Evolutionary conservation across 2,329 filamentous ascomycete genomes (phyloP).

Genomic region (Fusarium odoratissimum): DNA sequence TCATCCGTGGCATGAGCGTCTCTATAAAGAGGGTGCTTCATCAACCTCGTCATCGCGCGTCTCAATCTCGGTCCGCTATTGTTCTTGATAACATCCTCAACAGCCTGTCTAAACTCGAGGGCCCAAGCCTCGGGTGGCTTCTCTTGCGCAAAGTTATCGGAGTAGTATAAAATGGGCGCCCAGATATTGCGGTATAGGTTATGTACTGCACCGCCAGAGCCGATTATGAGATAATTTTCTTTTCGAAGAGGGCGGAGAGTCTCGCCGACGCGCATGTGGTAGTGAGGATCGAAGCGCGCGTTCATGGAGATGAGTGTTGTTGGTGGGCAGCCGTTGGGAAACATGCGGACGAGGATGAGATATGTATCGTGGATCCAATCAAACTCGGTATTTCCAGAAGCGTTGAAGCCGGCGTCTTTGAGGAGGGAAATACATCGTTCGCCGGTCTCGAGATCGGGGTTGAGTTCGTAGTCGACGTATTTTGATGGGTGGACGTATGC

Average conservation of each 20-base stretch:
- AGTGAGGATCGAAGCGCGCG: conserved; percentile 41
- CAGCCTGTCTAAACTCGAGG: conserved; percentile 73
- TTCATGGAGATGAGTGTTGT: conserved; percentile 59
- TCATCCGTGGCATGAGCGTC: conserved; percentile 78
- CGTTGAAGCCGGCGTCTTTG: conserved; percentile 63
- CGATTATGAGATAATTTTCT: conserved; percentile 61
- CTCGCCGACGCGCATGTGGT: conserved; percentile 37
- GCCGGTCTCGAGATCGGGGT: conserved; percentile 66
- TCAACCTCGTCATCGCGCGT: conserved; percentile 68
- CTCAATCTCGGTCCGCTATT: conserved; percentile 60
- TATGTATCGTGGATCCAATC: conserved; percentile 81
- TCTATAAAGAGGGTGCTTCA: conserved; percentile 74
- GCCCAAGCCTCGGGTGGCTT: conserved; percentile 58
- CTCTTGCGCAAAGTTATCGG: conserved; percentile 25
- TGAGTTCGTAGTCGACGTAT: conserved; percentile 71
- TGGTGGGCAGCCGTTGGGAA: conserved; percentile 71
- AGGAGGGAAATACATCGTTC: conserved; percentile 63
- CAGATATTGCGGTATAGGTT: conserved; percentile 77
- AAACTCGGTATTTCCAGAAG: conserved; percentile 64
- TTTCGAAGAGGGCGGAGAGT: conserved; percentile 17
- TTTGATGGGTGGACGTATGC: conserved; percentile 75
- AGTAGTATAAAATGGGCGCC: conserved; percentile 66
- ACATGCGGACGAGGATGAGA: conserved; percentile 76
- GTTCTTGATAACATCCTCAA: conserved; percentile 66
- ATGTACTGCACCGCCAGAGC: conserved; percentile 72